These are phyloP conservation scores for Aspergillus sparsus DNA, from an alignment of 495 filamentous ascomycete species.

Conservation along the genomic window DNA sequence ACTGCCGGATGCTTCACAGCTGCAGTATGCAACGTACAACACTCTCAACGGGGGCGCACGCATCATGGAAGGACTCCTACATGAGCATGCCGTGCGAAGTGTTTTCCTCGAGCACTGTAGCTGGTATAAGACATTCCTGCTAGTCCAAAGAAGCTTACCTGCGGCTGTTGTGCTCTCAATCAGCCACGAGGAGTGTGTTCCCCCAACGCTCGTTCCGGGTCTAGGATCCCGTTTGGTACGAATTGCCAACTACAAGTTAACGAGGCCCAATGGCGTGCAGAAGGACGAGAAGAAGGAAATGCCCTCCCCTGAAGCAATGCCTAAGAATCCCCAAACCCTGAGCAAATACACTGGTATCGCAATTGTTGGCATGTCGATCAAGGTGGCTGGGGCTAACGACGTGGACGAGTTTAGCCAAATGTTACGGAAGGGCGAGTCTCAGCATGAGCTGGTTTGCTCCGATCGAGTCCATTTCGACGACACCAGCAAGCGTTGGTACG, in stretches of 20 bases:
- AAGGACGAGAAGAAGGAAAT: too few relatives aligned
- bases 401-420: not conserved
- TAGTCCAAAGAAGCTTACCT: too few relatives aligned
- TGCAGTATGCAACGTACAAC: not conserved
- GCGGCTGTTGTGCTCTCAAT: too few relatives aligned
- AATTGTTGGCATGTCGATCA: not conserved
- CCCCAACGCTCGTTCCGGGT: too few relatives aligned
- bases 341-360: conserved; percentile 4
- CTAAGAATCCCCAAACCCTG: too few relatives aligned
- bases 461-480: not conserved
- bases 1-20: not conserved
- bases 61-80: not conserved
- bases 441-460: not conserved
- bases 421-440: not conserved
- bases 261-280: too few relatives aligned
- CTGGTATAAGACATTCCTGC: not conserved
- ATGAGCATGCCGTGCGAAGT: not conserved
- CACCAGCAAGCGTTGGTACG: not conserved
- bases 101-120: not conserved
- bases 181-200: too few relatives aligned
- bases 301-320: too few relatives aligned
- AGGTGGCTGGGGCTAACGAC: not conserved
- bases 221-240: too few relatives aligned
- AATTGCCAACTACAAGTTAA: too few relatives aligned
- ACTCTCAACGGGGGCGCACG: not conserved